phyloP scores from a whole-genome alignment of 2,329 filamentous ascomycete genomes.

The Fusarium ambrosium region DNA sequence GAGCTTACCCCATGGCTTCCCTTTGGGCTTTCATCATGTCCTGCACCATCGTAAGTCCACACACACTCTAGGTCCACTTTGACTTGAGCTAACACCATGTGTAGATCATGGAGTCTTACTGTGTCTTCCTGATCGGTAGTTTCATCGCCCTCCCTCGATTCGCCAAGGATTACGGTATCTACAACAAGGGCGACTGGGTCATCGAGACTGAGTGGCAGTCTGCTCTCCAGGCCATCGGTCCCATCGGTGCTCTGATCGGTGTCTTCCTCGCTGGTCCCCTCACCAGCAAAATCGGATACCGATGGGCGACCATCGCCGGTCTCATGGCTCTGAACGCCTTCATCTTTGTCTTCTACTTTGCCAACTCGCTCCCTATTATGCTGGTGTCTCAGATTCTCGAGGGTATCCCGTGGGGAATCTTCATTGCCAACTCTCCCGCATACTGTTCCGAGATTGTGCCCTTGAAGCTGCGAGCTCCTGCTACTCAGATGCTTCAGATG shows the following conservation, averaged over 20 bases:
- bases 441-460: slow-evolving; percentile 73
- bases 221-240: slow-evolving; percentile 52
- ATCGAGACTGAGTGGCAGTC: slow-evolving; percentile 60
- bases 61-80: neutral
- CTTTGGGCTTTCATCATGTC: slow-evolving; percentile 64
- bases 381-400: slow-evolving; percentile 69
- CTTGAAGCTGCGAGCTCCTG: slow-evolving; percentile 66
- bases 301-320: slow-evolving; percentile 52
- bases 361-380: slow-evolving; percentile 56
- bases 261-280: slow-evolving; percentile 55
- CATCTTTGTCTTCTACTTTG: slow-evolving; percentile 68
- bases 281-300: slow-evolving; percentile 54
- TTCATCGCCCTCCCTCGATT: slow-evolving; percentile 60
- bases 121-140: slow-evolving; percentile 62
- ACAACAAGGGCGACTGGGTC: slow-evolving; percentile 38
- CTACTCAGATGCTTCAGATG: slow-evolving; percentile 73
- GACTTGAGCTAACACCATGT: slow-evolving; percentile 20
- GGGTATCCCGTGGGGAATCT: slow-evolving; percentile 73
- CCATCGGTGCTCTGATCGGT: slow-evolving; percentile 53
- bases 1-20: slow-evolving; percentile 59
- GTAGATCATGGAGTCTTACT: slow-evolving; percentile 65
- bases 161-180: slow-evolving; percentile 54
- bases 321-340: slow-evolving; percentile 56
- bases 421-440: slow-evolving; percentile 73
- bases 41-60: slow-evolving; percentile 60